These are phyloP conservation scores for Hygrocybe coccinea DNA, from an alignment of 768 basidiomycete species.

Conservation along the genomic window DNA sequence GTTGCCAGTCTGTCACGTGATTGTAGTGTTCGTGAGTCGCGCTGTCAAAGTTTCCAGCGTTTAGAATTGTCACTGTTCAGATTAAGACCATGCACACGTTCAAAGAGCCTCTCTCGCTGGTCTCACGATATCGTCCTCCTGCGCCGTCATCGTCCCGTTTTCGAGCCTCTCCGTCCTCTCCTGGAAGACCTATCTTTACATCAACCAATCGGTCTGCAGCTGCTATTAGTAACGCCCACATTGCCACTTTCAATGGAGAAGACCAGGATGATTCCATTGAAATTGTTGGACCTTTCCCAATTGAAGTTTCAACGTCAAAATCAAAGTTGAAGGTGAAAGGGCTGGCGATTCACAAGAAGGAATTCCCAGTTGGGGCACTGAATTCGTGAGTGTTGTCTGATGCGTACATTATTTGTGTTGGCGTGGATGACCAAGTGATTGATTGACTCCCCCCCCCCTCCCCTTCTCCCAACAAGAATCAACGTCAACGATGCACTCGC, in stretches of 20 bases:
- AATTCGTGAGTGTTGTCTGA: background rate
- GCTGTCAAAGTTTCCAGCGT: too few relatives aligned
- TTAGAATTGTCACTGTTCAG: too few relatives aligned
- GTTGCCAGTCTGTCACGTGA: too few relatives aligned
- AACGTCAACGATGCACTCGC: too few relatives aligned
- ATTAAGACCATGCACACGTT: background rate
- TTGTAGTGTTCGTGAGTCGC: too few relatives aligned
- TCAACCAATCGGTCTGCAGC: background rate
- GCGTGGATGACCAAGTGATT: too few relatives aligned
- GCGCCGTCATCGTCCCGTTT: background rate
- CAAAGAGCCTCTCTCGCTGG: background rate
- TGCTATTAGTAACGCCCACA: background rate
- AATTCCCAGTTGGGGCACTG: background rate
- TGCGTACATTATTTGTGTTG: background rate
- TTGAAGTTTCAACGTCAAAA: background rate
- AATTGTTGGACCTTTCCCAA: constrained; percentile 1
- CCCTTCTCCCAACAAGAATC: too few relatives aligned
- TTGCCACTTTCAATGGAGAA: background rate
- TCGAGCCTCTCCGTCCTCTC: background rate
- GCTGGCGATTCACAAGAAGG: background rate
- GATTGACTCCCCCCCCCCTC: too few relatives aligned
- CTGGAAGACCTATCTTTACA: too few relatives aligned
- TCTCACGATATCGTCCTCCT: background rate
- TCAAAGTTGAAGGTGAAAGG: background rate
- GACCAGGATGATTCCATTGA: constrained; percentile 5